Percentiles rank a stretch among this genome's conserved stretches.
Conservation (phyloP, 2,329 filamentous ascomycete genomes). For the Penicillium sp. region DNA sequence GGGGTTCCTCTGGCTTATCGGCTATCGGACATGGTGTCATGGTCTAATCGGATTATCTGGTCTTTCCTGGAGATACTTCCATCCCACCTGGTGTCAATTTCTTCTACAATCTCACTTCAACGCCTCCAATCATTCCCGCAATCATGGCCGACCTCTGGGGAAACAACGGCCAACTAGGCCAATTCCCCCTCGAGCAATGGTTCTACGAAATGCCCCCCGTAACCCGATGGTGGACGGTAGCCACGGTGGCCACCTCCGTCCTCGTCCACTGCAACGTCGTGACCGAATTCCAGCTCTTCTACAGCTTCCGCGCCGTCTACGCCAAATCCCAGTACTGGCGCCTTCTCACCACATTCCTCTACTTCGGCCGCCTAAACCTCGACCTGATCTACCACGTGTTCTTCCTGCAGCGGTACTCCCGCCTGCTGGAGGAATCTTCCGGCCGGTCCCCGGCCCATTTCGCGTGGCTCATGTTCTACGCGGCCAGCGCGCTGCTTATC, state of each 20-base stretch:
- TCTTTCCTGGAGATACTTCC: not conserved
- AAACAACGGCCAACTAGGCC: slow-evolving; percentile 51
- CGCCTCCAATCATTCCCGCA: not conserved
- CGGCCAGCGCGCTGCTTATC: slow-evolving; percentile 73
- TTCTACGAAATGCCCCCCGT: slow-evolving; percentile 98
- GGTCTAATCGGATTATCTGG: slow-evolving; percentile 8
- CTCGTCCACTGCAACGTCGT: slow-evolving; percentile 92
- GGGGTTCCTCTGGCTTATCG: not conserved
- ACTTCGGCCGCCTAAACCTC: slow-evolving; percentile 91
- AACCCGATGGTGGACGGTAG: slow-evolving; percentile 95
- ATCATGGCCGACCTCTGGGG: slow-evolving; percentile 49
- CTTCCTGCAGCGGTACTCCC: slow-evolving; percentile 95
- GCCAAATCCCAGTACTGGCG: slow-evolving; percentile 97
- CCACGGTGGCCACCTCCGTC: slow-evolving; percentile 82
- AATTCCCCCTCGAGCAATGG: slow-evolving; percentile 90
- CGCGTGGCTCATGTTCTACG: slow-evolving; percentile 89
- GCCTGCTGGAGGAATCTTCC: slow-evolving; percentile 92
- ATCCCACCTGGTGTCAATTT: not conserved
- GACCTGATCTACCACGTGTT: slow-evolving; percentile 98
- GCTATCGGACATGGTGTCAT: not conserved
- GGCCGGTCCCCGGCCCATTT: slow-evolving; percentile 89
- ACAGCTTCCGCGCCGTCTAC: slow-evolving; percentile 91
- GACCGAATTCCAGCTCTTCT: slow-evolving; percentile 94
- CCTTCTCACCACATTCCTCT: slow-evolving; percentile 92
- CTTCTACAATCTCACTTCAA: not conserved